Evolutionary conservation across 495 filamentous ascomycete genomes (phyloP).

Genomic region (Hyaloscypha hepaticicola): DNA sequence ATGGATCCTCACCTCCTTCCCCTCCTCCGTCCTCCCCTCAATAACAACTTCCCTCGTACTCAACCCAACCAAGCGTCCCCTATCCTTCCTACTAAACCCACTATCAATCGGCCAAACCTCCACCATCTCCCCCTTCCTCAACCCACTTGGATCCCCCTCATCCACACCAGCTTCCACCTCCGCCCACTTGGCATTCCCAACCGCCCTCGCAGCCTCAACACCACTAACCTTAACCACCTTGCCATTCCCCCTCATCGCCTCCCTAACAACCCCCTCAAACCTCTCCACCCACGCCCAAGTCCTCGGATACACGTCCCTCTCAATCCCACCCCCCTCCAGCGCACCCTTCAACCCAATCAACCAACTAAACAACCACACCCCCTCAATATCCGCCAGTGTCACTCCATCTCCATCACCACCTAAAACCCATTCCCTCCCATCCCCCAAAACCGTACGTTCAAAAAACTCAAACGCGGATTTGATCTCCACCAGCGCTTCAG

Average conservation of each 20-base stretch:
- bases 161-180: slow-evolving; percentile 39
- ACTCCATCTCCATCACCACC: slow-evolving; percentile 36
- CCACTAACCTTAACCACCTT: slow-evolving; percentile 43
- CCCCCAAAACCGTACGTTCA: slow-evolving; percentile 53
- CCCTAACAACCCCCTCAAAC: slow-evolving; percentile 41
- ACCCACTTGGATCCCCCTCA: slow-evolving; percentile 39
- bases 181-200: slow-evolving; percentile 38
- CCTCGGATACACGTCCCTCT: too few relatives aligned
- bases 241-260: slow-evolving; percentile 26
- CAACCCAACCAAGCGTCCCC: slow-evolving; percentile 48
- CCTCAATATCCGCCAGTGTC: slow-evolving; percentile 56
- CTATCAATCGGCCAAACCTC: slow-evolving; percentile 57
- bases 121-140: slow-evolving; percentile 48
- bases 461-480: slow-evolving; percentile 44
- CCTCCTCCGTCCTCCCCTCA: slow-evolving; percentile 41
- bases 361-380: slow-evolving; percentile 62
- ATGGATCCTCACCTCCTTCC: slow-evolving; percentile 49
- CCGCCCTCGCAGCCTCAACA: slow-evolving; percentile 44
- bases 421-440: slow-evolving; percentile 58
- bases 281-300: slow-evolving; percentile 56
- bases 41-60: slow-evolving; percentile 51
- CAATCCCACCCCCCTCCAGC: slow-evolving; percentile 39
- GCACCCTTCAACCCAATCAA: slow-evolving; percentile 46
- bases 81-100: slow-evolving; percentile 53
- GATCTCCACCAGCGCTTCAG: slow-evolving; percentile 48